Evolutionary conservation across 2,329 filamentous ascomycete genomes (phyloP), one percentile per base, ranked within the genome.

Genomic region (Claviceps humidiphila): DNA sequence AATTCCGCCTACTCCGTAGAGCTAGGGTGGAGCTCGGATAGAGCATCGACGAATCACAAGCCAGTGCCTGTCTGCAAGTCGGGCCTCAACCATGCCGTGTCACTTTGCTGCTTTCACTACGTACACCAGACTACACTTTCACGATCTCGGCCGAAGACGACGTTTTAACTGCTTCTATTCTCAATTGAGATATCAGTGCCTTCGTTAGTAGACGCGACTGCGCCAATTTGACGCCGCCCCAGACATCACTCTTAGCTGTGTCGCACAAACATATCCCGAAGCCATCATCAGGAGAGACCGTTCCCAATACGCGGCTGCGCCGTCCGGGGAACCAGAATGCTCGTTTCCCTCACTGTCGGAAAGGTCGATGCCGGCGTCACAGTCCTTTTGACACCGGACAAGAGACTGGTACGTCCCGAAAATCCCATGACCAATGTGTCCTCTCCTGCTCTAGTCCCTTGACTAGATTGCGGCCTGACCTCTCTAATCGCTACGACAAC

Each of bases 361-460:
- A 98, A 98, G 75, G 93, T 98, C 71, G 93, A 98, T 71, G 93
- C 93, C 63, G 93, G 93, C 71, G 91, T 98, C 66, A 95, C 93
- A 49, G 93, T 98, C 56, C 84, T 98, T 52, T 75, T 98, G 64
- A 98, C 93, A 47, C 87, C 95, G 66, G 93, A 98, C 71, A 97
- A 97, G 72, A 85, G 93, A 66, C 78, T 98, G 63, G 91, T 96
- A 11, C 20, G 60, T 65, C 59, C 63, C 60, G 39, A 44, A 47
- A 37, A 7, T n/a, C 43, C 24, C 39, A 13, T 50, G 26, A 11
- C 30, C 30, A 34, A 34, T 30, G 3, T 30, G 8, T 34, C 30
- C 30, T 34, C 30, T 34, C 30, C 30, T 34, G 30, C 30, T 34
- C 9, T 34, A 34, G 30, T 34, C 30, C 30, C 30, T 34, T 34